Conservation (phyloP, 306 rosid genomes). For the Abrus pulchellus region DNA sequence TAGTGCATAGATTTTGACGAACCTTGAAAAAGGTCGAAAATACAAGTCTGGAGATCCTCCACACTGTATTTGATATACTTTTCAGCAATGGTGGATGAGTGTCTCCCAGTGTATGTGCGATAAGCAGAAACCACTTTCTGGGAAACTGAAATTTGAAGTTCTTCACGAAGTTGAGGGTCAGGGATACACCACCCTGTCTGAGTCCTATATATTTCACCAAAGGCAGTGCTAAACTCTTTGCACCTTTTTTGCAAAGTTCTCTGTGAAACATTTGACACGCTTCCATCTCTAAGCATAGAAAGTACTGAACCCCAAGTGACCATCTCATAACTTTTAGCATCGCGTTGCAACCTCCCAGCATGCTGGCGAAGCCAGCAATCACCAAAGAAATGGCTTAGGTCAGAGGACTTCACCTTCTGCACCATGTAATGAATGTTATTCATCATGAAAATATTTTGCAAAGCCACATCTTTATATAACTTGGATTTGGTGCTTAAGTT, state of each 20-base stretch:
- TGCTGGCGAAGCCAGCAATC: slow-evolving; percentile 67
- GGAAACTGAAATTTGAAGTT: slow-evolving; percentile 65
- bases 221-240: slow-evolving; percentile 58
- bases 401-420: slow-evolving; percentile 61
- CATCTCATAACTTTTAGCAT: slow-evolving; percentile 60
- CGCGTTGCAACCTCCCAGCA: slow-evolving; percentile 44
- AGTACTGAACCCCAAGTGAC: slow-evolving; percentile 60
- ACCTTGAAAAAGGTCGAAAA: slow-evolving; percentile 71
- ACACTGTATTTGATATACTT: slow-evolving; percentile 63
- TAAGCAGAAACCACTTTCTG: slow-evolving; percentile 69
- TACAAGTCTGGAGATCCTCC: slow-evolving; percentile 59
- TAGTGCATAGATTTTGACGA: slow-evolving; percentile 53
- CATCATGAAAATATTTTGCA: slow-evolving; percentile 72
- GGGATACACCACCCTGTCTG: slow-evolving; percentile 76
- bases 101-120: slow-evolving; percentile 51
- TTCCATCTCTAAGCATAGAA: slow-evolving; percentile 46
- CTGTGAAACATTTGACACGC: slow-evolving; percentile 27
- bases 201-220: slow-evolving; percentile 67
- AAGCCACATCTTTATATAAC: slow-evolving; percentile 62
- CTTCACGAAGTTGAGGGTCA: slow-evolving; percentile 63
- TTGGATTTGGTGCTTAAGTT: slow-evolving; percentile 59
- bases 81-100: slow-evolving; percentile 51
- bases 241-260: slow-evolving; percentile 50
- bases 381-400: slow-evolving; percentile 55
- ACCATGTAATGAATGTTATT: slow-evolving; percentile 76